Conservation (phyloP, 371 early-diverging fungal species). For the Circinella umbellata region DNA sequence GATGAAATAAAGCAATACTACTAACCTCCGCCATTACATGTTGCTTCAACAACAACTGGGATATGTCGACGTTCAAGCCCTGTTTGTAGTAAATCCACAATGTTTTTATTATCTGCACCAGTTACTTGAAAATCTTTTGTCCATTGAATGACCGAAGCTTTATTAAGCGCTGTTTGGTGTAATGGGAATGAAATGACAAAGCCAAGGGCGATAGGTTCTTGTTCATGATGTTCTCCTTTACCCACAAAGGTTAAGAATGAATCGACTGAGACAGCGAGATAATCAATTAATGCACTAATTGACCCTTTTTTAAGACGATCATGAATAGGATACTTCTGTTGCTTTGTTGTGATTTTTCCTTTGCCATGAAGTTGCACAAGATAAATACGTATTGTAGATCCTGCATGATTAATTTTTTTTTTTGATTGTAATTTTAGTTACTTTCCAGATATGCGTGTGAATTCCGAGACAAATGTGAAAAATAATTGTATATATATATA, state of each 20-base stretch:
- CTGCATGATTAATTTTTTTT: conserved; percentile 19
- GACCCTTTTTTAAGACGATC: conserved; percentile 71
- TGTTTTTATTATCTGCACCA: conserved; percentile 83
- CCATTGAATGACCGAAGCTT: conserved; percentile 85
- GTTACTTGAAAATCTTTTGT: conserved; percentile 88
- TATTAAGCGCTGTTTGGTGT: conserved; percentile 72
- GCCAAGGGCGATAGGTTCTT: conserved; percentile 63
- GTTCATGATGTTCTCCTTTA: conserved; percentile 30
- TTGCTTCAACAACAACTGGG: conserved; percentile 71
- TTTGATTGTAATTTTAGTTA: background rate
- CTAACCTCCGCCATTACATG: conserved; percentile 82
- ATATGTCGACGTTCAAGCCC: conserved; percentile 73
- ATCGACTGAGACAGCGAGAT: conserved; percentile 85
- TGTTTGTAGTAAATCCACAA: conserved; percentile 80
- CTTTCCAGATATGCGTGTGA: background rate
- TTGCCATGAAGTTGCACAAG: conserved; percentile 78
- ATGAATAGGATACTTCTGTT: conserved; percentile 82
- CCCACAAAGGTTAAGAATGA: conserved; percentile 69
- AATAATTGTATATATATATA: background rate
- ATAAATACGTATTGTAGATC: conserved; percentile 86
- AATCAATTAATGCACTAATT: conserved; percentile 64
- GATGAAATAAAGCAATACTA: background rate
- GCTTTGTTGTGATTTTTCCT: conserved; percentile 63
- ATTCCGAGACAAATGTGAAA: background rate
- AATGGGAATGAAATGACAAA: conserved; percentile 96